Conservation (phyloP, 2,329 filamentous ascomycete genomes). For the Alternaria sp. region DNA sequence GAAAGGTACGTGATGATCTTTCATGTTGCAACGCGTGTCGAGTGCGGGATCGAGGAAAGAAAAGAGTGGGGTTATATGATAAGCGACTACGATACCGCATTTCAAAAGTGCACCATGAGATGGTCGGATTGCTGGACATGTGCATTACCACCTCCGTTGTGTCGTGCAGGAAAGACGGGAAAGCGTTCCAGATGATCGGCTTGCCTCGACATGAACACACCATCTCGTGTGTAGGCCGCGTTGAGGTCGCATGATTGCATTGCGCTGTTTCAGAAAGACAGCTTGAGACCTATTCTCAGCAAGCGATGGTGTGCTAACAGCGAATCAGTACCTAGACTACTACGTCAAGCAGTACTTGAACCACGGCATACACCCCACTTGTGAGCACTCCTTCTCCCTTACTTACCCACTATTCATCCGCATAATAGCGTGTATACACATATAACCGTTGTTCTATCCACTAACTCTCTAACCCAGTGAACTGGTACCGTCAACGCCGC, state of each 20-base stretch:
- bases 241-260: constrained; percentile 1
- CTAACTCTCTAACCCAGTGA: constrained; percentile 58
- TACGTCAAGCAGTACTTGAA: constrained; percentile 78
- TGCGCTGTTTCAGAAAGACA: constrained; percentile 17
- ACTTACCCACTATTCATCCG: not conserved
- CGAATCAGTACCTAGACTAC: constrained; percentile 70
- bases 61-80: not conserved
- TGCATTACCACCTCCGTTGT: constrained; percentile 2
- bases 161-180: constrained; percentile 6
- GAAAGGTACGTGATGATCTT: constrained; percentile 59
- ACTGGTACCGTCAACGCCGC: constrained; percentile 84
- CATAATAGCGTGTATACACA: not conserved
- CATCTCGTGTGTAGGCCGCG: not conserved
- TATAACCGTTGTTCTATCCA: not conserved
- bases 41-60: not conserved
- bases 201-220: not conserved
- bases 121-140: not conserved
- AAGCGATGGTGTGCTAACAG: constrained; percentile 36
- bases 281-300: not conserved
- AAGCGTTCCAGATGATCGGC: constrained; percentile 9
- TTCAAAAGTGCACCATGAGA: not conserved
- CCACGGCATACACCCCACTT: constrained; percentile 78
- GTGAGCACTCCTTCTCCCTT: constrained; percentile 49
- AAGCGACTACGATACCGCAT: not conserved
- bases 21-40: constrained; percentile 14